Evolutionary conservation across 108 stramenopile species (phyloP).

Genomic region (Schizochytrium sp.): DNA sequence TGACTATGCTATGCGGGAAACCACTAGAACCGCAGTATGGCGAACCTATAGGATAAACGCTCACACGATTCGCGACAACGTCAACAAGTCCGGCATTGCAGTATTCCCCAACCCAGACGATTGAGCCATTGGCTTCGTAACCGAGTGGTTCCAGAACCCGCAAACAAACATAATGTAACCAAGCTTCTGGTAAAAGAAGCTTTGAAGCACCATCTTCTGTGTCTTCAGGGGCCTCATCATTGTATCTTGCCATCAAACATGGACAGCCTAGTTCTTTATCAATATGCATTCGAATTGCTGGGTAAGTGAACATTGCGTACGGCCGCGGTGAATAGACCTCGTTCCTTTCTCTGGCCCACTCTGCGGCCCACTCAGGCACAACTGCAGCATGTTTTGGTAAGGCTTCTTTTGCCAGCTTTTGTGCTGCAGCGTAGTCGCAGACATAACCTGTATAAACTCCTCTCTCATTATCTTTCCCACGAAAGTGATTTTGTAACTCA

Average conservation of each 20-base stretch:
- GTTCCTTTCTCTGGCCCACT: too few species aligned
- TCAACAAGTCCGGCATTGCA: neutral
- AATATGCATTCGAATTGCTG: neutral
- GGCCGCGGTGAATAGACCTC: neutral
- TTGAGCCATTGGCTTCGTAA: neutral
- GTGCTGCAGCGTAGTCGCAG: neutral
- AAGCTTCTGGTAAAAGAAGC: neutral
- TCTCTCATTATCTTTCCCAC: neutral
- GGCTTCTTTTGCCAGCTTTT: neutral
- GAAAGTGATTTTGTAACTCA: neutral
- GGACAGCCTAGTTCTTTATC: neutral
- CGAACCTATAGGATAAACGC: neutral
- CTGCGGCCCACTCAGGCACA: too few species aligned
- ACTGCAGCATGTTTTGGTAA: too few species aligned
- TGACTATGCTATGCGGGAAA: neutral
- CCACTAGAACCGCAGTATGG: neutral
- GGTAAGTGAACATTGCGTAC: neutral
- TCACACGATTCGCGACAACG: neutral
- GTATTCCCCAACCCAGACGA: constrained; percentile 14
- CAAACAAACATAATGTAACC: neutral
- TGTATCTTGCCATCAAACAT: neutral
- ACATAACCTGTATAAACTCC: neutral
- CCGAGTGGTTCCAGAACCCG: constrained; percentile 12
- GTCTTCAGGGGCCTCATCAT: neutral
- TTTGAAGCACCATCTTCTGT: neutral